Base-by-base conservation (phyloP, 345 rosid genomes). In the Euphorbia tirucalli region DNA sequence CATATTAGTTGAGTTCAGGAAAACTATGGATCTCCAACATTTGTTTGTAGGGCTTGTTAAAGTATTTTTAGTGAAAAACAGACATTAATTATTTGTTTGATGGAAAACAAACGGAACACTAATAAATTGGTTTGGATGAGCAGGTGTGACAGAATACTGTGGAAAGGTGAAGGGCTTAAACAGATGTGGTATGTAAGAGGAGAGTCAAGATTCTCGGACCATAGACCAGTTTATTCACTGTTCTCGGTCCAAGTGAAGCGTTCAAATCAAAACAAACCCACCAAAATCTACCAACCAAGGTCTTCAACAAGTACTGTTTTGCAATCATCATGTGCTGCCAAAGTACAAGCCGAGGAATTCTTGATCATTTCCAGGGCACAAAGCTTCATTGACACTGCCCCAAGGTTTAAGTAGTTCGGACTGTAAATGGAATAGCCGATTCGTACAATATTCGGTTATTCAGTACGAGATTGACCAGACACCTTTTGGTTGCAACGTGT, bases 111-210 rank as follows among this genome's bases (percentile, higher is more conserved):
- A n/a, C n/a, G n/a, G n/a, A 35, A 35, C 7, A 35, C 7, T 35
- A 35, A 35, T 35, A 3, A 35, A 7, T 35, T 35, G 7, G 39
- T 35, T 35, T 35, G 39, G 39, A 35, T 35, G 39, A 7, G 19
- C 87, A 93, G 98, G 98, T 94, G 98, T 46, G 98, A 94, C 80
- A 69, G 98, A 54, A 90, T 94, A 77, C 43, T 92, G 75, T 94
- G 97, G 97, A 90, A 76, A 87, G 98, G 98, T 22, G 92, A 89
- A 19, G 97, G 92, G 25, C 60, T 94, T 71, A 86, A 87, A 73
- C 98, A 94, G 62, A 61, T 89, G 57, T 79, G 86, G 84, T 94
- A 94, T 30, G 49, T 70, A 30, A 84, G 98, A 73, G 96, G 97
- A 64, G 97, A 92, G 83, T 94, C 96, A 13, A 89, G 77, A 82